Evolutionary conservation across 2,329 filamentous ascomycete species (phyloP).

Genomic region (Phaeomoniella chlamydospora): DNA sequence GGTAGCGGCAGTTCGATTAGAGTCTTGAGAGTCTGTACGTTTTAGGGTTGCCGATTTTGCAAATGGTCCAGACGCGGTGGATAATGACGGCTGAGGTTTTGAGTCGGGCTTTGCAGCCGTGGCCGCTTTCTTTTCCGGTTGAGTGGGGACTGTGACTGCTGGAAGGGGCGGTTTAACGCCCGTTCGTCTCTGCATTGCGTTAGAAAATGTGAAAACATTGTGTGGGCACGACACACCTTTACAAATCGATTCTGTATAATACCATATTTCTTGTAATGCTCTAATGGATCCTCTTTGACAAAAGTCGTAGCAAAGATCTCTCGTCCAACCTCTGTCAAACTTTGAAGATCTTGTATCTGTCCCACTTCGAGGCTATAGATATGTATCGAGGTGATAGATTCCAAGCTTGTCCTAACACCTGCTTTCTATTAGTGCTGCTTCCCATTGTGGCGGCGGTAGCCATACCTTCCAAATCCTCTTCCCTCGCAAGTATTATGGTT

Average conservation of each 20-base stretch:
- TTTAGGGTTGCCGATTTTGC: constrained; percentile 2
- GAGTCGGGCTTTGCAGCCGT: constrained; percentile 18
- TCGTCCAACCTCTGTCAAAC: constrained; percentile 55
- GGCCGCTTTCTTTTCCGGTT: constrained; percentile 14
- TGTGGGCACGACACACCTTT: constrained; percentile 24
- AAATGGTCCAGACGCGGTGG: constrained; percentile 6
- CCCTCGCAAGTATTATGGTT: constrained; percentile 52
- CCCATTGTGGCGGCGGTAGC: constrained; percentile 2
- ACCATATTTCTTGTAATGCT: constrained; percentile 50
- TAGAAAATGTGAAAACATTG: constrained; percentile 1
- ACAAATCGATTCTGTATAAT: constrained; percentile 61
- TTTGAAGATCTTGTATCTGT: constrained; percentile 55
- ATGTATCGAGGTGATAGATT: constrained; percentile 64
- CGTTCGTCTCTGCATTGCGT: constrained; percentile 28
- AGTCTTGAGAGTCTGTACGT: constrained; percentile 4
- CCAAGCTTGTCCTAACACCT: constrained; percentile 56
- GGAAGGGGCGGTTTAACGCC: constrained; percentile 24
- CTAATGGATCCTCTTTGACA: constrained; percentile 43
- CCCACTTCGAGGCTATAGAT: constrained; percentile 72
- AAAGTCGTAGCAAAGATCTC: constrained; percentile 41
- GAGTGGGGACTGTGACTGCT: constrained; percentile 12
- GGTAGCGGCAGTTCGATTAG: constrained; percentile 15
- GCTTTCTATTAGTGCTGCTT: constrained; percentile 5
- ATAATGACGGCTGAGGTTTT: constrained; percentile 13
- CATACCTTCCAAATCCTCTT: constrained; percentile 58